Conservation (phyloP, 768 basidiomycete species). For the Piloderma croceum region DNA sequence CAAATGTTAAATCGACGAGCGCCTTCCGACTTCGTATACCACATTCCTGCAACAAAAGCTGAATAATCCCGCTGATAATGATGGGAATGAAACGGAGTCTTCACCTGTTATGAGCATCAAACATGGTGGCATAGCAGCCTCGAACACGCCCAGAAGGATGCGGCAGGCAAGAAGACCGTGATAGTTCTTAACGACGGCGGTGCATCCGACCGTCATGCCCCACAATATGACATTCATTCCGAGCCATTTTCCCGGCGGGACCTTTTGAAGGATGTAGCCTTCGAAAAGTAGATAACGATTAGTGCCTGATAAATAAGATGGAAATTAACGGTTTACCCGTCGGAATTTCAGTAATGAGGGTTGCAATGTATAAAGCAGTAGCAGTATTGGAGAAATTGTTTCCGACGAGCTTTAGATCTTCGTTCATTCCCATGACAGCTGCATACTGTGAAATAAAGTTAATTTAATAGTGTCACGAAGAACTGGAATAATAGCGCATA, state of each 20-base stretch:
- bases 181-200: conserved; percentile 11
- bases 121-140: conserved; percentile 14
- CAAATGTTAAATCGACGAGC: conserved; percentile 13
- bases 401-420: conserved; percentile 10
- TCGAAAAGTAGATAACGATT: background rate
- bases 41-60: no score
- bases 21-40: conserved; percentile 13
- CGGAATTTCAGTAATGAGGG: conserved; percentile 11
- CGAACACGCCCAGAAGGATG: conserved; percentile 12
- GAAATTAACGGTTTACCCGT: conserved; percentile 7
- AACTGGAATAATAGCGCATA: background rate
- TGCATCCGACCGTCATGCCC: conserved; percentile 11
- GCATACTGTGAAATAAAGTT: conserved; percentile 8
- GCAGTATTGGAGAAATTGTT: no score
- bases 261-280: conserved; percentile 16
- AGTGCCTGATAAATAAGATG: background rate
- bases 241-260: conserved; percentile 14
- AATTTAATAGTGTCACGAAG: background rate
- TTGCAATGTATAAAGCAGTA: conserved; percentile 14
- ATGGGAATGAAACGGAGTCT: no score
- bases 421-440: conserved; percentile 15
- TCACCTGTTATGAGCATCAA: no score
- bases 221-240: no score
- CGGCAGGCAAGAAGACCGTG: no score
- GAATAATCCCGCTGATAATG: no score